These are phyloP conservation scores for Pichia pseudocactophila DNA, from an alignment of 805 yeast species.

Conservation along the genomic window DNA sequence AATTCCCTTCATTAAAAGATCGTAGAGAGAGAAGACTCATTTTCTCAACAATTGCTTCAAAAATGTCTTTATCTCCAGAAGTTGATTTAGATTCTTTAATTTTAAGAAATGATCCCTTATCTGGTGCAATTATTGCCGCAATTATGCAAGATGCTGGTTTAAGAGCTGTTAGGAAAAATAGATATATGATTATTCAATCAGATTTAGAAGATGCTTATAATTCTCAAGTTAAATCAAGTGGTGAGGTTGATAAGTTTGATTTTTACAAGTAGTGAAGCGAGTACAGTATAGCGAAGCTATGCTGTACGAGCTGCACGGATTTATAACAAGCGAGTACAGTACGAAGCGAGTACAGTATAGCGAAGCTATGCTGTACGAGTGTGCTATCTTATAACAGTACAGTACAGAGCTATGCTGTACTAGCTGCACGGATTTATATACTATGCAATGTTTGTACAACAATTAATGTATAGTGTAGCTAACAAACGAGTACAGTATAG, in stretches of 20 bases:
- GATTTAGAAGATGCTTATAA: slow-evolving; percentile 98
- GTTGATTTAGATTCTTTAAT: slow-evolving; percentile 92
- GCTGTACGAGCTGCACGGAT: too few relatives aligned
- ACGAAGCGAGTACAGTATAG: too few relatives aligned
- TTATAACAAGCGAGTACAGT: too few relatives aligned
- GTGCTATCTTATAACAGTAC: too few relatives aligned
- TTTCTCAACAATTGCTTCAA: slow-evolving; percentile 91
- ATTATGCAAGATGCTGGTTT: slow-evolving; percentile 99
- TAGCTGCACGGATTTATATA: too few relatives aligned
- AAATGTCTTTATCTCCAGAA: slow-evolving; percentile 97
- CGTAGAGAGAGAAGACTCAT: slow-evolving; percentile 97
- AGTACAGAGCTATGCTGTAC: too few relatives aligned
- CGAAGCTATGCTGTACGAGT: too few relatives aligned
- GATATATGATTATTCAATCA: slow-evolving; percentile 91
- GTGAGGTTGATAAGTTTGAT: slow-evolving; percentile 94
- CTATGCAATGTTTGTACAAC: too few relatives aligned
- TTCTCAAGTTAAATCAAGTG: slow-evolving; percentile 90
- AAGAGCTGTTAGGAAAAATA: slow-evolving; percentile 95
- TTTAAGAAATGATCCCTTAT: slow-evolving; percentile 90
- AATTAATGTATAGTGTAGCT: too few relatives aligned
- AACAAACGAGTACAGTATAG: too few relatives aligned
- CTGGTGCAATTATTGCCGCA: slow-evolving; percentile 97
- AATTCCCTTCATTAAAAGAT: slow-evolving; percentile 92
- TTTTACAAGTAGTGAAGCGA: slow-evolving; percentile 90
- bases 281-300: too few relatives aligned